Conservation (phyloP, 495 filamentous ascomycete species). For the Aspergillus ostianus region DNA sequence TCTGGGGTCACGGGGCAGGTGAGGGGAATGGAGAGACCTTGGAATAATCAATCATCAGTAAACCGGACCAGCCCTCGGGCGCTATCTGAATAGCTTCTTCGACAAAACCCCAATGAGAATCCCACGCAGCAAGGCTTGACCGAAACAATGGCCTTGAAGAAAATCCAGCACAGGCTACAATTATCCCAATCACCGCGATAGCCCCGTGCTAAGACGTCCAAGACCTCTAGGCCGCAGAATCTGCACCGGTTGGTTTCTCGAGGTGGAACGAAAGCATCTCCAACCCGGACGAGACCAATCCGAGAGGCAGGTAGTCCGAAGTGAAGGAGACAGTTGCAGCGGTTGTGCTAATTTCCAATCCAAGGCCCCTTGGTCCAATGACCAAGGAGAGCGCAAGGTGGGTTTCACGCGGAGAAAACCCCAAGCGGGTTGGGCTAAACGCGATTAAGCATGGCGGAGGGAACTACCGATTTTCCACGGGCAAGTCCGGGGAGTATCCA, state of each 20-base stretch:
- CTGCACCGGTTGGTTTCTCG: neutral
- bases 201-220: neutral
- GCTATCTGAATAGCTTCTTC: neutral
- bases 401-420: neutral
- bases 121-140: neutral
- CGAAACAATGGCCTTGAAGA: neutral
- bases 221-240: neutral
- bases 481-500: neutral
- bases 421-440: neutral
- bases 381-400: neutral
- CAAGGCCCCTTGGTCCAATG: neutral
- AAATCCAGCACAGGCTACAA: neutral
- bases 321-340: neutral
- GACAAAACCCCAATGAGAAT: neutral
- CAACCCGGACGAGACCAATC: constrained; percentile 6
- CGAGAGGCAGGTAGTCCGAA: constrained; percentile 11
- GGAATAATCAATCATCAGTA: neutral
- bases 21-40: neutral
- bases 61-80: too few relatives aligned
- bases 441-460: neutral
- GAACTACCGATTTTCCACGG: neutral
- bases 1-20: neutral
- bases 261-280: neutral
- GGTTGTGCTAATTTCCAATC: neutral
- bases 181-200: neutral